A percentile compares a stretch with the other conserved stretches of the same genome.
These are phyloP conservation scores for Discostella stelligeroides DNA, from an alignment of 108 stramenopile species.

Conservation along the genomic window DNA sequence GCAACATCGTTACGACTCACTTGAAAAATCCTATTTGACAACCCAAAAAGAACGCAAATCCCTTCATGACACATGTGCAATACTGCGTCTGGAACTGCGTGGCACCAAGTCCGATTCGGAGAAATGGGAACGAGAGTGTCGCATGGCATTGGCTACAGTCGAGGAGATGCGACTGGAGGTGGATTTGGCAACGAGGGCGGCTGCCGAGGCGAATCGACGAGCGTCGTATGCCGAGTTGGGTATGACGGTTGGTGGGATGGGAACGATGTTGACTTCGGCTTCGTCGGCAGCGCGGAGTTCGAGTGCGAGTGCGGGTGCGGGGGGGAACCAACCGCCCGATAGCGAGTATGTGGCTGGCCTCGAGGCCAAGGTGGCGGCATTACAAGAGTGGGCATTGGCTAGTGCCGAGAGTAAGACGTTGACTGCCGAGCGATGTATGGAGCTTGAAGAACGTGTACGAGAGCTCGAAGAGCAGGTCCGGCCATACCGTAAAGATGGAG, in stretches of 20 bases:
- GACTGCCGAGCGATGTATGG: constrained; percentile 61
- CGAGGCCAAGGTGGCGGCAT: constrained; percentile 77
- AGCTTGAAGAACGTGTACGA: constrained; percentile 67
- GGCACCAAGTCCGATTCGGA: constrained; percentile 90
- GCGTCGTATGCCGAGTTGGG: constrained; percentile 48
- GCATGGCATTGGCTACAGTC: constrained; percentile 70
- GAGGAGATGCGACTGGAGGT: constrained; percentile 90
- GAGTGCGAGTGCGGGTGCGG: constrained; percentile 57
- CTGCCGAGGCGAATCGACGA: constrained; percentile 66
- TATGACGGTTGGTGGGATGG: no score
- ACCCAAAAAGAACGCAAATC: constrained; percentile 55
- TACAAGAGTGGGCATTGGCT: constrained; percentile 89
- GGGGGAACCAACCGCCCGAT: constrained; percentile 61
- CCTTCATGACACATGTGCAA: constrained; percentile 46
- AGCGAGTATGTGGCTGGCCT: constrained; percentile 71
- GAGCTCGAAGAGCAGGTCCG: constrained; percentile 39
- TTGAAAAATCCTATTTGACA: constrained; percentile 50
- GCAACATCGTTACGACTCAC: constrained; percentile 55
- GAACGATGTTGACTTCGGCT: no score
- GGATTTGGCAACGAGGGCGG: constrained; percentile 75
- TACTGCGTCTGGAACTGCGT: constrained; percentile 74
- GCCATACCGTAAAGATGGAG: neutral
- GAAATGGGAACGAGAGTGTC: constrained; percentile 62
- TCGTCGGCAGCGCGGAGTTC: no score
- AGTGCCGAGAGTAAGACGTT: constrained; percentile 78